Evolutionary conservation across 1,284 basidiomycete genomes (phyloP).

Genomic region (Austroboletus niveus): DNA sequence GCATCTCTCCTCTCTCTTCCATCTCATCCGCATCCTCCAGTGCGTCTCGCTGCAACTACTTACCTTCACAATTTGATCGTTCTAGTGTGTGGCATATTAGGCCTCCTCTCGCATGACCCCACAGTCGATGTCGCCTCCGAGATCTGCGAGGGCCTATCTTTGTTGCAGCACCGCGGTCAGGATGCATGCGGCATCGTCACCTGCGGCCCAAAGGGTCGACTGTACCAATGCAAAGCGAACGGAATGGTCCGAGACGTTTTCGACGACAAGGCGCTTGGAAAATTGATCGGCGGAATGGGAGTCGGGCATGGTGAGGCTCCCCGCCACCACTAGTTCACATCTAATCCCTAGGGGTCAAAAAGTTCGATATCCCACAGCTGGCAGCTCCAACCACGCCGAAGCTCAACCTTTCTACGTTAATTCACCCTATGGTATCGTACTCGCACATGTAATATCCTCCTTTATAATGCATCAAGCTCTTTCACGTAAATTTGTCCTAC

Average conservation of each 20-base stretch:
- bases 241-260: constrained; percentile 99
- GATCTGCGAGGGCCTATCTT: constrained; percentile 87
- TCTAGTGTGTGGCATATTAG: constrained; percentile 86
- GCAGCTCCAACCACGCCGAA: constrained; percentile 96
- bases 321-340: background rate
- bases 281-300: constrained; percentile 92
- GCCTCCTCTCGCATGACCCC: constrained; percentile 79
- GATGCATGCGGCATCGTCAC: constrained; percentile 99
- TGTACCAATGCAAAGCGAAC: constrained; percentile 99
- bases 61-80: background rate
- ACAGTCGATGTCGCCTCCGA: constrained; percentile 76
- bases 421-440: constrained; percentile 97
- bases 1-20: background rate
- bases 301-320: constrained; percentile 83
- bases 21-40: constrained; percentile 14
- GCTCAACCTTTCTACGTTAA: constrained; percentile 99
- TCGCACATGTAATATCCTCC: constrained; percentile 79
- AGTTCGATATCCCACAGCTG: constrained; percentile 98
- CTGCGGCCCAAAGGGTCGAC: constrained; percentile 91
- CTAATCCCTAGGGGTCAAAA: constrained; percentile 10
- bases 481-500: constrained; percentile 11
- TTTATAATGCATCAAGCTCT: background rate
- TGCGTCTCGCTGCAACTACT: constrained; percentile 14
- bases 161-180: constrained; percentile 94
- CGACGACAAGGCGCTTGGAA: constrained; percentile 75